phyloP scores from a whole-genome alignment of 345 rosid genomes.

The Brassica incana region DNA sequence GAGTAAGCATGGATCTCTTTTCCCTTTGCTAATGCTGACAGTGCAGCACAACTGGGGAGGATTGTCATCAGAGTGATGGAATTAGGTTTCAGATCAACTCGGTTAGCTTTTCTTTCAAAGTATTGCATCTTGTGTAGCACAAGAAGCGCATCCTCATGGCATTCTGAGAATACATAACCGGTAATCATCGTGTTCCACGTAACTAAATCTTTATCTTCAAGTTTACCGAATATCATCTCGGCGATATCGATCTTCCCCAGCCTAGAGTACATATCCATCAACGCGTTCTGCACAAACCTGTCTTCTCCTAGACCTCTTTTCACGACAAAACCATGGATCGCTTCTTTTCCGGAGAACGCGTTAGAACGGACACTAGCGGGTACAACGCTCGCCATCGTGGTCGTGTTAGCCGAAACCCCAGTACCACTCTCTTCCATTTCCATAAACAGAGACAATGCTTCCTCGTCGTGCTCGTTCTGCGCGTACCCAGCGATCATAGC shows the following conservation, averaged over 20 bases:
- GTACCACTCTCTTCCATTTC: conserved; percentile 59
- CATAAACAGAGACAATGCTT: conserved; percentile 67
- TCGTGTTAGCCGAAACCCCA: conserved; percentile 68
- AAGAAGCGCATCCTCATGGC: conserved; percentile 58
- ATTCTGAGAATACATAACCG: conserved; percentile 61
- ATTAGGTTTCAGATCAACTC: conserved; percentile 55
- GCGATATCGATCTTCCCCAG: conserved; percentile 64
- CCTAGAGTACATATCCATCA: conserved; percentile 84
- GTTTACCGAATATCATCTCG: conserved; percentile 52
- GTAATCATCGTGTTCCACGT: conserved; percentile 91
- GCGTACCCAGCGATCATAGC: conserved; percentile 92
- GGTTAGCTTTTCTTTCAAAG: conserved; percentile 30
- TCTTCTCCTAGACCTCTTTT: conserved; percentile 66
- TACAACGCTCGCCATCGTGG: conserved; percentile 76
- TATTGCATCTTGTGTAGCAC: conserved; percentile 67
- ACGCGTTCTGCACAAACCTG: conserved; percentile 79
- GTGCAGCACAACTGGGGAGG: conserved; percentile 77
- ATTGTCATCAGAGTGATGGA: conserved; percentile 83
- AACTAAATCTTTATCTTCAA: conserved; percentile 70
- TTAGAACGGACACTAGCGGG: conserved; percentile 71
- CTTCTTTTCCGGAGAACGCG: conserved; percentile 60
- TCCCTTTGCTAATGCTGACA: conserved; percentile 77
- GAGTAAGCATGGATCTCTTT: conserved; percentile 91
- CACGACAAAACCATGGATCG: conserved; percentile 68
- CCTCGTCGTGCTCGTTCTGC: conserved; percentile 62